Percentiles rank a stretch among this genome's conserved stretches.
These are phyloP conservation scores for Cinchona pubescens DNA, from an alignment of 257 asterid species.

Conservation along the genomic window DNA sequence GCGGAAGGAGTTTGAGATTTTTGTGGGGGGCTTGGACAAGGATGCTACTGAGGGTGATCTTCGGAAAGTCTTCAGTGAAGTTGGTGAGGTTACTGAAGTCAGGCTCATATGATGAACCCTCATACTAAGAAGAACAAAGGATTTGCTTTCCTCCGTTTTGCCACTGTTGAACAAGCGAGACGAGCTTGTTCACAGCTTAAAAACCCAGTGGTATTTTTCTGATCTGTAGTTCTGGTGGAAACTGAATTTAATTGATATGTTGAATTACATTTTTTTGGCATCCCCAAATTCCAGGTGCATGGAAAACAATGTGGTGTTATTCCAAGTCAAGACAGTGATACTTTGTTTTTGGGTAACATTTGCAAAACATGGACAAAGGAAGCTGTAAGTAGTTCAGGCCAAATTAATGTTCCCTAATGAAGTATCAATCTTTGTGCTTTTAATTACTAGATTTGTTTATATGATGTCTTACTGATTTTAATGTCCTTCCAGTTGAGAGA, in stretches of 20 bases:
- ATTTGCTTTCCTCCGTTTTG: constrained; percentile 95
- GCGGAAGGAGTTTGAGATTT: constrained; percentile 91
- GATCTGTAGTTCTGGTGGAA: constrained; percentile 31
- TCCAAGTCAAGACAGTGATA: constrained; percentile 98
- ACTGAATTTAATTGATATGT: constrained; percentile 25
- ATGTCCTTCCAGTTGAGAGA: constrained; percentile 80
- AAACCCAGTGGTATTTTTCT: constrained; percentile 80
- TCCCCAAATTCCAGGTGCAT: constrained; percentile 70
- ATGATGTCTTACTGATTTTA: constrained; percentile 36
- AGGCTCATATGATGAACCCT: constrained; percentile 97
- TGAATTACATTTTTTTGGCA: constrained; percentile 41
- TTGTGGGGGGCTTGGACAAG: constrained; percentile 97
- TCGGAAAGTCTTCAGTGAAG: constrained; percentile 72
- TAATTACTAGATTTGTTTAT: constrained; percentile 26
- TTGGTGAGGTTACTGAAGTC: constrained; percentile 91
- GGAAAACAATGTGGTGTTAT: constrained; percentile 98
- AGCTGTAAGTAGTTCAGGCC: constrained; percentile 65
- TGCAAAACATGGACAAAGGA: constrained; percentile 94
- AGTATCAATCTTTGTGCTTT: constrained; percentile 27
- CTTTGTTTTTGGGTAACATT: constrained; percentile 89
- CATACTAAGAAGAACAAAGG: constrained; percentile 96
- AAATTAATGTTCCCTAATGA: constrained; percentile 12
- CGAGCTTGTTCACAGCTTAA: constrained; percentile 80
- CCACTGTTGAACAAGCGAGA: constrained; percentile 89
- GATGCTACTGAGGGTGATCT: constrained; percentile 95